These are phyloP conservation scores for Cladophialophora immunda DNA, from an alignment of 2,329 filamentous ascomycete species.

Conservation along the genomic window DNA sequence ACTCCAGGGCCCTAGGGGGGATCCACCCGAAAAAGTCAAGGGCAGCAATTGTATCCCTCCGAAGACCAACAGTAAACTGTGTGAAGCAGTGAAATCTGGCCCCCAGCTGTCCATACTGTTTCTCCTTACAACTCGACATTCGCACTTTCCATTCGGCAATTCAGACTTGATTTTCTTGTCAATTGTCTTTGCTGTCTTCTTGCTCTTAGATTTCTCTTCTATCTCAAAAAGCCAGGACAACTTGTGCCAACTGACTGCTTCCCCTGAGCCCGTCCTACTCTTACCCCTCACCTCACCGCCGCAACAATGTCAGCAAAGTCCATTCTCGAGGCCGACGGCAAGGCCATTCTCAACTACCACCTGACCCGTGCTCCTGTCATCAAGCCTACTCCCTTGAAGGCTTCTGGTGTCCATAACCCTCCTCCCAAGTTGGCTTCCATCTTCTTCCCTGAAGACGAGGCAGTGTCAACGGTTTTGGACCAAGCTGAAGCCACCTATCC, in stretches of 20 bases:
- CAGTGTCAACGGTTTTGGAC: conserved; percentile 84
- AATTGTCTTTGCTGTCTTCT: conserved; percentile 15
- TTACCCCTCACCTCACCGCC: conserved; percentile 40
- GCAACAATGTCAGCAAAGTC: conserved; percentile 90
- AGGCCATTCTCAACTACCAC: conserved; percentile 99
- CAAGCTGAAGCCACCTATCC: conserved; percentile 97
- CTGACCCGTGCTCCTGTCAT: conserved; percentile 96
- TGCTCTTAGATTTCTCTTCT: conserved; percentile 7
- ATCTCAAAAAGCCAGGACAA: conserved; percentile 13
- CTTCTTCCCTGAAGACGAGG: conserved; percentile 88
- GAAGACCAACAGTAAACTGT: conserved; percentile 30
- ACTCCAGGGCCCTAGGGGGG: background rate
- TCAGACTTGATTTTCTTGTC: conserved; percentile 8
- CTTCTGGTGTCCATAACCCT: conserved; percentile 86
- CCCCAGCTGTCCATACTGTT: conserved; percentile 20
- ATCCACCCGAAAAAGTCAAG: conserved; percentile 32
- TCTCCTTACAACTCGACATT: conserved; percentile 20
- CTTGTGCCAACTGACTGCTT: background rate
- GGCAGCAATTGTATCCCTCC: conserved; percentile 28
- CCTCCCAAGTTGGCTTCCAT: conserved; percentile 89
- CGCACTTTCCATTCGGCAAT: conserved; percentile 9
- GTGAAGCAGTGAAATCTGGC: conserved; percentile 14
- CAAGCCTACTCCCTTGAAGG: conserved; percentile 93
- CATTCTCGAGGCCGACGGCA: conserved; percentile 98
- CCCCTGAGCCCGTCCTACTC: conserved; percentile 26